Conservation (phyloP, 2,329 filamentous ascomycete species). For the Beauveria australis region DNA sequence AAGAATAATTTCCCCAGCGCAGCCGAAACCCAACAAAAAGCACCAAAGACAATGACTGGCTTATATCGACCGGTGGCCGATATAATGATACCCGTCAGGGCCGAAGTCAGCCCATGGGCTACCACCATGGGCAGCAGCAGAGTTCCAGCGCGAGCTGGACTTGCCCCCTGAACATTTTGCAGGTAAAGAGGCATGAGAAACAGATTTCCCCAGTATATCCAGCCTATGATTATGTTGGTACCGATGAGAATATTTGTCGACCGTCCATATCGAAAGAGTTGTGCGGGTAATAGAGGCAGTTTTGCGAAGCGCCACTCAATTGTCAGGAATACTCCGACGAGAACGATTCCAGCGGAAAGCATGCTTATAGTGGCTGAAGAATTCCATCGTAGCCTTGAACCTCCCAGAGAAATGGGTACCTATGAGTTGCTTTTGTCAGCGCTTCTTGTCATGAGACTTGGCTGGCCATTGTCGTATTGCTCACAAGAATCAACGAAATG, state of each 20-base stretch:
- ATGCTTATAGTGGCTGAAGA: neutral
- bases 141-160: neutral
- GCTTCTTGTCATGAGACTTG: too few relatives aligned
- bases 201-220: conserved; percentile 3
- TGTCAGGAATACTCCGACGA: neutral
- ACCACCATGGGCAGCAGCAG: neutral
- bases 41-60: neutral
- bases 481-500: neutral
- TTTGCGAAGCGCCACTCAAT: conserved; percentile 4
- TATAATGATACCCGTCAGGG: conserved; percentile 3
- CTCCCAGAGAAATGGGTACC: neutral
- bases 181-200: neutral
- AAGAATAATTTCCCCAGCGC: neutral
- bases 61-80: neutral
- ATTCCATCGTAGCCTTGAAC: neutral
- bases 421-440: neutral
- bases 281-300: neutral
- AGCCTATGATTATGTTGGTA: neutral
- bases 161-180: neutral
- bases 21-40: neutral
- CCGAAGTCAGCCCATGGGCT: neutral
- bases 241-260: conserved; percentile 1
- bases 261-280: neutral
- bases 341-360: neutral
- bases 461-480: neutral